A percentile compares a stretch with the other conserved stretches of the same genome.
Conservation (phyloP, 2,329 filamentous ascomycete genomes). For the Chrysoporthe puriensis region DNA sequence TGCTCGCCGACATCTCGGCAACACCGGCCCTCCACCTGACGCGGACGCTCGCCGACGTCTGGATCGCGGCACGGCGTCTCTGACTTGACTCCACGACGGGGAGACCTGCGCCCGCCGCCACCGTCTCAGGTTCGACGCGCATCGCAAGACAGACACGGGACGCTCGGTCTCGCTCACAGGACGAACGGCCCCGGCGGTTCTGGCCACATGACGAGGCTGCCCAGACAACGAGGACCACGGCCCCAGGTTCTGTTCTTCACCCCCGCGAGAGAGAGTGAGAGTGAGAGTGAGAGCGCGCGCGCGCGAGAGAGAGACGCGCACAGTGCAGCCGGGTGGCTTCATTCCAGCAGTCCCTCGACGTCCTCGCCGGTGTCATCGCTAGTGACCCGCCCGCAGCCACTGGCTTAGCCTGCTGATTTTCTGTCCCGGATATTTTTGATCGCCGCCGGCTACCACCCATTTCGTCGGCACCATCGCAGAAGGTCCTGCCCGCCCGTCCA, state of each 20-base stretch:
- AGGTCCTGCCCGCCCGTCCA: not conserved
- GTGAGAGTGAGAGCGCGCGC: too few species aligned
- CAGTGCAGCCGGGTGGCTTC: not conserved
- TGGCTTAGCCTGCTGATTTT: not conserved
- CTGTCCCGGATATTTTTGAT: not conserved
- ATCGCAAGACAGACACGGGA: conserved; percentile 1
- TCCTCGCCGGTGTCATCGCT: conserved; percentile 4
- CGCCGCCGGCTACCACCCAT: too few species aligned
- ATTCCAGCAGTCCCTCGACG: not conserved
- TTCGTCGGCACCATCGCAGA: too few species aligned
- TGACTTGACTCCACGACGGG: too few species aligned
- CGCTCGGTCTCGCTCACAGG: too few species aligned
- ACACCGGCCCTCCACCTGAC: not conserved
- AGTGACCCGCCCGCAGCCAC: not conserved
- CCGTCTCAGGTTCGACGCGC: conserved; percentile 8
- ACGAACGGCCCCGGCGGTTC: not conserved
- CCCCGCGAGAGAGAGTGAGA: too few species aligned
- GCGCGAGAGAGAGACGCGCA: not conserved
- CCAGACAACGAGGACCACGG: not conserved
- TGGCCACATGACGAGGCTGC: conserved; percentile 9
- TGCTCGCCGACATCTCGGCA: not conserved
- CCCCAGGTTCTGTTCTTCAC: too few species aligned
- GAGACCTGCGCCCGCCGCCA: not conserved
- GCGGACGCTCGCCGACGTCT: not conserved
- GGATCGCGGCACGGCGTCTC: not conserved